Conservation (phyloP, 805 yeast species). For the Starmera dryadoides region DNA sequence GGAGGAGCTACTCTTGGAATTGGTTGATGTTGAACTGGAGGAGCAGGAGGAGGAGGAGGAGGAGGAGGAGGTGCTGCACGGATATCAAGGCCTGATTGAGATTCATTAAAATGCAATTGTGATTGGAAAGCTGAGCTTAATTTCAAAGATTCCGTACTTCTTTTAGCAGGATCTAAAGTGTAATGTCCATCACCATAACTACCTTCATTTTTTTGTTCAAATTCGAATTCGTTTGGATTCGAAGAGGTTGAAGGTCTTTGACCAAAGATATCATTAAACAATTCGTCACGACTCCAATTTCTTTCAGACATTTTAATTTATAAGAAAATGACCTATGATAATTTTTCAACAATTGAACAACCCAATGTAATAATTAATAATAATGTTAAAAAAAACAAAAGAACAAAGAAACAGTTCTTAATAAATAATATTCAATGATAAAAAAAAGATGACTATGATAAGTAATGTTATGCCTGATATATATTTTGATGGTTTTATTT, state of each 20-base stretch:
- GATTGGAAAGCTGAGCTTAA: neutral
- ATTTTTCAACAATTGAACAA: too few relatives aligned
- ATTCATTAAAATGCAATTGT: neutral
- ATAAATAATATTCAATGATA: too few relatives aligned
- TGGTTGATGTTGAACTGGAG: neutral
- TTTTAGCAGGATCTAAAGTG: slow-evolving; percentile 4
- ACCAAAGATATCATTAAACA: slow-evolving; percentile 25
- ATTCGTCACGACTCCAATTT: slow-evolving; percentile 18
- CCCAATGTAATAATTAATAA: too few relatives aligned
- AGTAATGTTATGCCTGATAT: too few relatives aligned
- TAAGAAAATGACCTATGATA: neutral
- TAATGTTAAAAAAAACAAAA: too few relatives aligned
- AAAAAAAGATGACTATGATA: too few relatives aligned
- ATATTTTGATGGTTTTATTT: too few relatives aligned
- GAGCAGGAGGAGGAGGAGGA: neutral
- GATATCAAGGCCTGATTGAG: too few relatives aligned
- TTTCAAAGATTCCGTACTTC: neutral
- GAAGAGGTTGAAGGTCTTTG: slow-evolving; percentile 13
- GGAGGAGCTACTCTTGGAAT: neutral
- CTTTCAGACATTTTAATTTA: slow-evolving; percentile 1
- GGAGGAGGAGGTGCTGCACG: too few relatives aligned
- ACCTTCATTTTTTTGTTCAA: neutral
- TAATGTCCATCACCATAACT: neutral
- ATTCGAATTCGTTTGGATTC: neutral
- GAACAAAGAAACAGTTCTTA: too few relatives aligned